Evolutionary conservation across 805 yeast species (phyloP).

Genomic region (Zygoascus ofunaensis): DNA sequence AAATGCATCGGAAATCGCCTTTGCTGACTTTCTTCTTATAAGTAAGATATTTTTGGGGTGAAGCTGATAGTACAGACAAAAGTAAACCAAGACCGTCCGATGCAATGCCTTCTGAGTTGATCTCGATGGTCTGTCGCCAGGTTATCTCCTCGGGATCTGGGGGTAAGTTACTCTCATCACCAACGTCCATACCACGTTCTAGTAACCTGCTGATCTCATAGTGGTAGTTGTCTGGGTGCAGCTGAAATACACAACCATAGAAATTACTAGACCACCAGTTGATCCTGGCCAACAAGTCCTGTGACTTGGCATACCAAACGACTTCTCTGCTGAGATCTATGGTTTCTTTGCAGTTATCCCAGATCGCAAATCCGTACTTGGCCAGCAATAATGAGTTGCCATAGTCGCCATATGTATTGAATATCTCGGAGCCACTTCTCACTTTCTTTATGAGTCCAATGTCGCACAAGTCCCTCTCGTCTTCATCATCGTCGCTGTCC

Average conservation of each 20-base stretch:
- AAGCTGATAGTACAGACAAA: constrained; percentile 12
- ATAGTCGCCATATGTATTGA: constrained; percentile 75
- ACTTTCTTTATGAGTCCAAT: constrained; percentile 43
- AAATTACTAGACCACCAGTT: constrained; percentile 44
- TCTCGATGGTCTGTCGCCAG: constrained; percentile 17
- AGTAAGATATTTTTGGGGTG: constrained; percentile 12
- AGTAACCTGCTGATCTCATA: constrained; percentile 8
- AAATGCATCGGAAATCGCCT: constrained; percentile 7
- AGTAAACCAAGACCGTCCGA: constrained; percentile 11
- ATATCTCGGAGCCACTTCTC: constrained; percentile 48
- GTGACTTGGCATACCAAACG: constrained; percentile 27
- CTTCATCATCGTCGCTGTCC: constrained; percentile 20
- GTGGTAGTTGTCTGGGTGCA: constrained; percentile 18
- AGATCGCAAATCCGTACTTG: constrained; percentile 67
- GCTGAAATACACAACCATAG: constrained; percentile 27
- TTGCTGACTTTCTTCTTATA: constrained; percentile 14
- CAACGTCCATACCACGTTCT: constrained; percentile 10
- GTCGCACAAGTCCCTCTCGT: constrained; percentile 50
- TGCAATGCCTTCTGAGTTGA: constrained; percentile 14
- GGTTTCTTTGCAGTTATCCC: constrained; percentile 45
- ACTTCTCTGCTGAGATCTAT: constrained; percentile 50
- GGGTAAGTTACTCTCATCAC: constrained; percentile 5
- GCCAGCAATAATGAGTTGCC: constrained; percentile 58
- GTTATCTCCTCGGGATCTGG: constrained; percentile 7
- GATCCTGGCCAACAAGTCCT: constrained; percentile 19